These are phyloP conservation scores for Fusarium buharicum DNA, from an alignment of 2,329 filamentous ascomycete species.

Conservation along the genomic window DNA sequence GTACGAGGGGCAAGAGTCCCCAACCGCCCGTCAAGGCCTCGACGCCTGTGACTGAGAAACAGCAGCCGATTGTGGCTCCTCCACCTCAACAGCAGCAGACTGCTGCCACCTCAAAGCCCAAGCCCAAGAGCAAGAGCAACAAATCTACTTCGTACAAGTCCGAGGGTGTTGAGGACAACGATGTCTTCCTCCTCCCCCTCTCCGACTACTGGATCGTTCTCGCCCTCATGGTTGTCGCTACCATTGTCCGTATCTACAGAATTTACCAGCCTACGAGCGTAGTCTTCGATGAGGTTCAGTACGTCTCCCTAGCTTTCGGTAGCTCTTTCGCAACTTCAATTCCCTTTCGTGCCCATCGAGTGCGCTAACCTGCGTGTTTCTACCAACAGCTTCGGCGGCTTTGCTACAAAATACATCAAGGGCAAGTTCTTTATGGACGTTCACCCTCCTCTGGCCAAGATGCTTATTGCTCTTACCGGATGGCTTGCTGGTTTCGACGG, in stretches of 20 bases:
- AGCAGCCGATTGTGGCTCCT: constrained; percentile 27
- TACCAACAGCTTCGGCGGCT: constrained; percentile 85
- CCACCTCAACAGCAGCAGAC: constrained; percentile 24
- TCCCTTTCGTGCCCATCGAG: neutral
- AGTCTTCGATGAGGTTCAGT: constrained; percentile 99
- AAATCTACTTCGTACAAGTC: constrained; percentile 72
- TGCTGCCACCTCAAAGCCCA: constrained; percentile 27
- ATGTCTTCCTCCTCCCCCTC: constrained; percentile 86
- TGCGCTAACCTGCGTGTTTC: constrained; percentile 26
- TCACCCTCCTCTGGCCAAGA: constrained; percentile 96
- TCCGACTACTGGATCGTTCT: constrained; percentile 85
- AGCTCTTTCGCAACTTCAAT: constrained; percentile 7
- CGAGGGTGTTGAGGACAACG: constrained; percentile 85
- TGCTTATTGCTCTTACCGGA: constrained; percentile 93
- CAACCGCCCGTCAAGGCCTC: constrained; percentile 46
- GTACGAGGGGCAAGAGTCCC: constrained; percentile 52
- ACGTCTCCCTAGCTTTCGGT: constrained; percentile 56
- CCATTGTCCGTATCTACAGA: constrained; percentile 86
- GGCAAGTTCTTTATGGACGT: constrained; percentile 99
- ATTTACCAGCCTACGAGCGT: constrained; percentile 97
- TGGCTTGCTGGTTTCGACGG: constrained; percentile 96
- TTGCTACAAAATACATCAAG: constrained; percentile 99
- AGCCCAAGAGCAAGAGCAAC: constrained; percentile 49
- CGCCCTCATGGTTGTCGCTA: constrained; percentile 77
- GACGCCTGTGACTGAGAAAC: constrained; percentile 40